phyloP scores from a whole-genome alignment of 768 basidiomycete species.

The Leccinum uliginosum region DNA sequence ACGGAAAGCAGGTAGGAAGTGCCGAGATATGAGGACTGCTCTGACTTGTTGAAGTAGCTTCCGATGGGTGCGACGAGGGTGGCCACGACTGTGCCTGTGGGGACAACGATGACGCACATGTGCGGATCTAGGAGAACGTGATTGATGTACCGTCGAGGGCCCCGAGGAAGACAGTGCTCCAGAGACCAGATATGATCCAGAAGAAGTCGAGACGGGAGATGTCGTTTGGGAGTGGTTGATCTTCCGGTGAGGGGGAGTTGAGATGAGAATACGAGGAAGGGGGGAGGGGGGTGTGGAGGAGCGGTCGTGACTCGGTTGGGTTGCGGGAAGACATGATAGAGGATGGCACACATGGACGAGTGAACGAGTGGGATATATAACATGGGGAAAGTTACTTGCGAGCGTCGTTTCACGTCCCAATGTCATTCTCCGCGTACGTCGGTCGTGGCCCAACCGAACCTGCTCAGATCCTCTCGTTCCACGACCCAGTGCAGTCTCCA shows the following conservation, averaged over 20 bases:
- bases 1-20: constrained; percentile 84
- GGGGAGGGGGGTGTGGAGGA: constrained; percentile 38
- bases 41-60: constrained; percentile 75
- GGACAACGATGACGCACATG: not conserved
- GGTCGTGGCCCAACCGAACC: constrained; percentile 17
- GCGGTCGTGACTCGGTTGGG: constrained; percentile 48
- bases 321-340: constrained; percentile 31
- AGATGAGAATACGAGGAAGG: constrained; percentile 43
- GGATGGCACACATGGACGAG: not conserved
- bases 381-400: constrained; percentile 7
- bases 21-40: constrained; percentile 82
- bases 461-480: not conserved
- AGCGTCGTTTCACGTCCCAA: constrained; percentile 18
- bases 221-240: constrained; percentile 36
- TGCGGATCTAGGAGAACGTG: constrained; percentile 17
- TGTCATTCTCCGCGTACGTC: constrained; percentile 33
- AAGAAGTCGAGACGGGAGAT: constrained; percentile 50
- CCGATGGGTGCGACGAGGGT: constrained; percentile 83
- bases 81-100: constrained; percentile 73
- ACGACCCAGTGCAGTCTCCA: not conserved
- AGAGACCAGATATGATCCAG: constrained; percentile 75
- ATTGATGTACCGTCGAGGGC: constrained; percentile 74
- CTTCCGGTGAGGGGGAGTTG: constrained; percentile 26
- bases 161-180: constrained; percentile 80
- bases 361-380: constrained; percentile 21